Evolutionary conservation across 2,329 filamentous ascomycete genomes (phyloP), one percentile per base, ranked within the genome.

Genomic region (Penicillium hesseltinei): DNA sequence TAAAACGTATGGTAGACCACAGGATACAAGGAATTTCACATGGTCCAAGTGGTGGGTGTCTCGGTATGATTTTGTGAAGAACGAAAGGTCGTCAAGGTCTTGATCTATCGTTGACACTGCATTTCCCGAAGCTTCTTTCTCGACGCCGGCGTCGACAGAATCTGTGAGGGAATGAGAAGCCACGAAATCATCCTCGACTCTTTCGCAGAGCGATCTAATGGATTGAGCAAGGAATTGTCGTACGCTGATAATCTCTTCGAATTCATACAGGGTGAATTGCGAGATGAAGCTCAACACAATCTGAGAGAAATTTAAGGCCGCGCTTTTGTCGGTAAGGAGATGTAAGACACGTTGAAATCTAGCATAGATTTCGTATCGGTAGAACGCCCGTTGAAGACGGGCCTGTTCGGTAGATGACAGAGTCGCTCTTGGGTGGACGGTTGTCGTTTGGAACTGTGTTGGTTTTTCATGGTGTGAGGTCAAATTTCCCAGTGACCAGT

Each of bases 321-420:
- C 17, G 4, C 31, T 44, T 17, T 53, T 46, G n/a, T 46, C 51
- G 10, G 17, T 21, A 4, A 46, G 43, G 3, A 46, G 33, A 11
- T n/a, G 43, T 7, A 53, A 36, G 9, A 53, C 43, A 10, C 33
- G 42, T 2, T 45, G 42, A n/a, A 40, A 53, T 53, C 43, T 53
- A 5, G 51, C 43, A 17, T 46, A 46, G n/a, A 47, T 25, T 17
- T 53, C 51, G 19, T 25, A 53, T 38, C 51, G 42, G 27, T 53
- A 53, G n/a, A 53, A 46, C 2, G 42, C 51, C 8, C 51, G 51
- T 31, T 53, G 42, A 11, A 53, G 51, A 39, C 43, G 42, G n/a
- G 31, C 51, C 5, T 5, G 23, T 53, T 53, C 51, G 13, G 51
- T 46, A n/a, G 5, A 4, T 23, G 51, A 53, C 13, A 53, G 15